These are phyloP conservation scores for Gastrolobium villosum DNA, from an alignment of 306 rosid species.

Conservation along the genomic window DNA sequence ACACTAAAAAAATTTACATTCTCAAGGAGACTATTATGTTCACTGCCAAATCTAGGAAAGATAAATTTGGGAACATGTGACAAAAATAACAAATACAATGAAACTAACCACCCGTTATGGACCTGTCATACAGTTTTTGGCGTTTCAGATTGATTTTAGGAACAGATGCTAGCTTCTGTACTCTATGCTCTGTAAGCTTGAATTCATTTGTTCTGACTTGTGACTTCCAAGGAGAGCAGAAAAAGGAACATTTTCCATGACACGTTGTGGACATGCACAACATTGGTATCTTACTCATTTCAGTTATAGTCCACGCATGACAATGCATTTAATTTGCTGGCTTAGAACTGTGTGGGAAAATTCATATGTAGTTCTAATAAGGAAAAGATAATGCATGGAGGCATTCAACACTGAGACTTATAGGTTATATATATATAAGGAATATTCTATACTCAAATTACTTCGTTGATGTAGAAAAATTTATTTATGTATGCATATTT, in stretches of 20 bases:
- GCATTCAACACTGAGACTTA: too few species aligned
- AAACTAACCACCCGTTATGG: neutral
- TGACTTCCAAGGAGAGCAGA: neutral
- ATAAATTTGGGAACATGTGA: too few species aligned
- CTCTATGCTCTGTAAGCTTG: neutral
- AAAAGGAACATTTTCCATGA: neutral
- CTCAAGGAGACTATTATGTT: neutral
- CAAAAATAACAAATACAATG: neutral
- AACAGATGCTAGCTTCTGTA: neutral
- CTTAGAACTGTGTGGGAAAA: too few species aligned
- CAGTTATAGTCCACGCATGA: constrained; percentile 20
- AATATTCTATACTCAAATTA: too few species aligned
- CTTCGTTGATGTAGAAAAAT: too few species aligned
- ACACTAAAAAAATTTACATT: too few species aligned
- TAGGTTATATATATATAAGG: too few species aligned
- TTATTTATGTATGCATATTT: too few species aligned
- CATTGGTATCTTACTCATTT: neutral
- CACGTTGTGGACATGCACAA: constrained; percentile 46
- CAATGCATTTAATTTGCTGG: neutral
- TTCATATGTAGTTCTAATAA: too few species aligned
- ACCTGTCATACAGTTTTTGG: neutral
- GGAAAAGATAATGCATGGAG: too few species aligned
- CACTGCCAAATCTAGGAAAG: neutral
- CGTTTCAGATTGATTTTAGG: neutral
- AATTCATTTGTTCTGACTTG: neutral